These are phyloP conservation scores for Gossypium stocksii DNA, from an alignment of 345 rosid genomes.

Conservation along the genomic window DNA sequence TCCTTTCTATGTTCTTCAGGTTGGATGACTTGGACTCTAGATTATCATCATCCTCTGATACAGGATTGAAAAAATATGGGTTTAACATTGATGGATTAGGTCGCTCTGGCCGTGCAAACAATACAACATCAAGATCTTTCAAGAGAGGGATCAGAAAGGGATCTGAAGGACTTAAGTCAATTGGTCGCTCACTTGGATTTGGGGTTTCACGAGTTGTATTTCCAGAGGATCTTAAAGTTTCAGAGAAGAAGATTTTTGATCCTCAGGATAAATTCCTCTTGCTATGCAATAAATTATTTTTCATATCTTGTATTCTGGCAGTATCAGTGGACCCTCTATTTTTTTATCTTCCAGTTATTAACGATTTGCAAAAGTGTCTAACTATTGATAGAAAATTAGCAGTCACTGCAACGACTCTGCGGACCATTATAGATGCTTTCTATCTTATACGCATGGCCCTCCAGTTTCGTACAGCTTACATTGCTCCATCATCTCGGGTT, in stretches of 20 bases:
- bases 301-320: conserved; percentile 75
- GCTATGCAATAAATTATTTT: conserved; percentile 68
- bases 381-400: conserved; percentile 72
- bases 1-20: conserved; percentile 37
- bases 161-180: conserved; percentile 83
- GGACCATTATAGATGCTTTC: conserved; percentile 70
- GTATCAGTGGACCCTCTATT: conserved; percentile 86
- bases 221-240: conserved; percentile 87
- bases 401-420: conserved; percentile 58
- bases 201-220: conserved; percentile 90
- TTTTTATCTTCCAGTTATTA: conserved; percentile 82
- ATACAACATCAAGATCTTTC: conserved; percentile 61
- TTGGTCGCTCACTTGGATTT: conserved; percentile 83
- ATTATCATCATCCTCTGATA: conserved; percentile 56
- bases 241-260: conserved; percentile 79
- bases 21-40: conserved; percentile 92
- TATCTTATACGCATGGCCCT: conserved; percentile 85
- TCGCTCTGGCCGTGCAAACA: conserved; percentile 36
- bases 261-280: conserved; percentile 86
- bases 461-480: conserved; percentile 90
- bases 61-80: conserved; percentile 56
- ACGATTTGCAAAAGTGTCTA: conserved; percentile 44
- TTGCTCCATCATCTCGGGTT: conserved; percentile 93
- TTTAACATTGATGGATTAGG: conserved; percentile 61
- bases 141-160: conserved; percentile 74